A percentile compares a stretch with the other conserved stretches of the same genome.
These are phyloP conservation scores for Tricharina praecox DNA, from an alignment of 495 filamentous ascomycete species.

Conservation along the genomic window DNA sequence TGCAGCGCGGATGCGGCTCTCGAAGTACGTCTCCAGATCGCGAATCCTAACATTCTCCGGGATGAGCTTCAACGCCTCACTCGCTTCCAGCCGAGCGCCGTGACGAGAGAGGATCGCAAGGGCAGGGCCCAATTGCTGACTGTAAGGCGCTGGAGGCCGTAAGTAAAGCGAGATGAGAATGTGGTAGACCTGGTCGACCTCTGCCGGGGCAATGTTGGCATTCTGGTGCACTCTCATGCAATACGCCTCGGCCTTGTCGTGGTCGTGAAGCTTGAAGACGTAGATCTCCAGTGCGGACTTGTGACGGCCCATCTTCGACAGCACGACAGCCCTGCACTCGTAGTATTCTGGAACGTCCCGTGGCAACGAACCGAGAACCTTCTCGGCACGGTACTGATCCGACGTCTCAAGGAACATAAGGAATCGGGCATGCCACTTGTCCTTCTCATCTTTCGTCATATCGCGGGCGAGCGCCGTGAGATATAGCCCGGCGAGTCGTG, in stretches of 20 bases:
- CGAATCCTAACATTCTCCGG: constrained; percentile 58
- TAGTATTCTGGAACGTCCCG: constrained; percentile 71
- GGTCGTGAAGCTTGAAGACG: constrained; percentile 80
- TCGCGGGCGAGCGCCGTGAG: constrained; percentile 31
- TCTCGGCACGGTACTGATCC: constrained; percentile 59
- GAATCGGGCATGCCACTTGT: constrained; percentile 31
- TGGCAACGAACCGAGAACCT: constrained; percentile 57
- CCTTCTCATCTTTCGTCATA: constrained; percentile 18
- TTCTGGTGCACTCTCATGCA: constrained; percentile 65
- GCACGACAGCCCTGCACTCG: constrained; percentile 77
- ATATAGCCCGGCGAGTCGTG: constrained; percentile 61
- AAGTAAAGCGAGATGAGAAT: constrained; percentile 83
- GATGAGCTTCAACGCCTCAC: constrained; percentile 69
- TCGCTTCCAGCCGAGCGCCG: constrained; percentile 75
- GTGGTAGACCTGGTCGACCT: constrained; percentile 62
- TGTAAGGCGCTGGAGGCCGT: constrained; percentile 55
- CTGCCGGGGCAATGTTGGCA: constrained; percentile 4
- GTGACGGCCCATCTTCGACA: constrained; percentile 91
- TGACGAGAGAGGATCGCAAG: constrained; percentile 77
- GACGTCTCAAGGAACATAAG: constrained; percentile 60
- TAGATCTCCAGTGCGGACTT: constrained; percentile 89
- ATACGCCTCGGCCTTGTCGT: constrained; percentile 88
- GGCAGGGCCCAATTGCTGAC: constrained; percentile 56
- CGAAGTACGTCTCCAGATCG: constrained; percentile 81
- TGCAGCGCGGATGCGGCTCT: constrained; percentile 72